Percentiles rank a stretch among this genome's conserved stretches.
Conservation (phyloP, 768 basidiomycete species). For the Lentinus tigrinus region DNA sequence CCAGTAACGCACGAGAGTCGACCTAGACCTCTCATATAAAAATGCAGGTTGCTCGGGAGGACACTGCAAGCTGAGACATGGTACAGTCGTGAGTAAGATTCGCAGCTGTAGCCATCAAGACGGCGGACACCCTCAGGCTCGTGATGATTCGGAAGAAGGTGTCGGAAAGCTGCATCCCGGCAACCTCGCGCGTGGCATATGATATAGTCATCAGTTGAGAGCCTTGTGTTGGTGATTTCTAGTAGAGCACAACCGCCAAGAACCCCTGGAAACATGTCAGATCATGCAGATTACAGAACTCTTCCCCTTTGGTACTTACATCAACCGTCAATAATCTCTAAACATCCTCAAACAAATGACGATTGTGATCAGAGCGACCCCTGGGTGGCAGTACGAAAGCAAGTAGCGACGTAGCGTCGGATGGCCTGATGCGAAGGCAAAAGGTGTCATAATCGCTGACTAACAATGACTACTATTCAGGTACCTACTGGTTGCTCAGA, state of each 20-base stretch:
- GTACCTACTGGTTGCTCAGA: background rate
- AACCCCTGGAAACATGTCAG: background rate
- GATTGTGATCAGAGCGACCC: background rate
- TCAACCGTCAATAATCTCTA: background rate
- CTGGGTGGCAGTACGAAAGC: background rate
- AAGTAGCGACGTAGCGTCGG: background rate
- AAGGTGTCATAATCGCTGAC: background rate
- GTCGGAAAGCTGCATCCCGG: too few relatives aligned
- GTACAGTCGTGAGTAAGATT: too few relatives aligned
- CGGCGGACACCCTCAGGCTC: too few relatives aligned
- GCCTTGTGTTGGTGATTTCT: too few relatives aligned
- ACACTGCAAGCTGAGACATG: too few relatives aligned
- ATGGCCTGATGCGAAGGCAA: background rate
- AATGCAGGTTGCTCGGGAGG: too few relatives aligned
- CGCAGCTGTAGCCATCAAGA: too few relatives aligned
- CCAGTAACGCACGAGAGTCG: too few relatives aligned
- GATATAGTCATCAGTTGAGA: too few relatives aligned
- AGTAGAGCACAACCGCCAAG: background rate
- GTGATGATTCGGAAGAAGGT: too few relatives aligned
- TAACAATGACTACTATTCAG: background rate
- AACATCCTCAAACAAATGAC: conserved; percentile 7
- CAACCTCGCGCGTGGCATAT: too few relatives aligned
- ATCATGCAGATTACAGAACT: background rate
- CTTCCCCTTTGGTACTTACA: background rate
- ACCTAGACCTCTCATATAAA: too few relatives aligned